These are phyloP conservation scores for Metschnikowia picachoensis DNA, from an alignment of 805 yeast genomes.

Conservation along the genomic window DNA sequence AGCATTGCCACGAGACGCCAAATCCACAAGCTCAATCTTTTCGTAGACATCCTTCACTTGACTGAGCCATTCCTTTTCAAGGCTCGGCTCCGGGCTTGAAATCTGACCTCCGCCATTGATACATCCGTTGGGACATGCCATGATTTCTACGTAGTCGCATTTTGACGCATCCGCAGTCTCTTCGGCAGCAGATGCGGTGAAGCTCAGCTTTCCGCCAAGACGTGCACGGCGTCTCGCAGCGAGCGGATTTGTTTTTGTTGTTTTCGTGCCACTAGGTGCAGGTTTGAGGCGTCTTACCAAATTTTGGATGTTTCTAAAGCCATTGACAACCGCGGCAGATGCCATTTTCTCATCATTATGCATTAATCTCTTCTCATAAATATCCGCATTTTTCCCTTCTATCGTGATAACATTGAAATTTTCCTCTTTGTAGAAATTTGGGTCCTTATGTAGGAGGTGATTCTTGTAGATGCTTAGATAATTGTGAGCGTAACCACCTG, in stretches of 20 bases:
- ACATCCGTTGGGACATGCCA: slow-evolving; percentile 99
- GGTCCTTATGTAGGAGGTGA: slow-evolving; percentile 19
- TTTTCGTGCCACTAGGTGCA: slow-evolving; percentile 15
- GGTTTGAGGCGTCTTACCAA: slow-evolving; percentile 76
- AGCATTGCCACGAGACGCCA: slow-evolving; percentile 8
- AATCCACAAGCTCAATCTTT: slow-evolving; percentile 22
- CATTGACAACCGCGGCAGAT: slow-evolving; percentile 69
- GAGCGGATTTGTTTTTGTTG: slow-evolving; percentile 29
- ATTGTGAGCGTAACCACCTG: slow-evolving; percentile 86
- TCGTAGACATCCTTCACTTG: slow-evolving; percentile 34
- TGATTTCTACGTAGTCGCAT: slow-evolving; percentile 84
- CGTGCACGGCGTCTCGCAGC: slow-evolving; percentile 46
- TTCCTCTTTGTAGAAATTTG: slow-evolving; percentile 14
- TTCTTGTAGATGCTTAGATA: slow-evolving; percentile 47
- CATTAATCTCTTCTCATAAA: slow-evolving; percentile 62
- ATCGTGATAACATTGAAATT: slow-evolving; percentile 36
- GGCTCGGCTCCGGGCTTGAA: slow-evolving; percentile 38
- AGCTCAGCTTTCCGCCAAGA: slow-evolving; percentile 15
- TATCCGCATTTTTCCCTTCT: slow-evolving; percentile 72
- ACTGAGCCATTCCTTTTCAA: slow-evolving; percentile 44
- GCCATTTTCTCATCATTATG: slow-evolving; percentile 37
- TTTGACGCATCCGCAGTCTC: slow-evolving; percentile 55
- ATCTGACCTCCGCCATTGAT: slow-evolving; percentile 96
- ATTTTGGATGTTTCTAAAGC: slow-evolving; percentile 92
- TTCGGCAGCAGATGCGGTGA: slow-evolving; percentile 6